Conservation (phyloP, 2,329 filamentous ascomycete species). For the Cadophora luteo-olivacea region DNA sequence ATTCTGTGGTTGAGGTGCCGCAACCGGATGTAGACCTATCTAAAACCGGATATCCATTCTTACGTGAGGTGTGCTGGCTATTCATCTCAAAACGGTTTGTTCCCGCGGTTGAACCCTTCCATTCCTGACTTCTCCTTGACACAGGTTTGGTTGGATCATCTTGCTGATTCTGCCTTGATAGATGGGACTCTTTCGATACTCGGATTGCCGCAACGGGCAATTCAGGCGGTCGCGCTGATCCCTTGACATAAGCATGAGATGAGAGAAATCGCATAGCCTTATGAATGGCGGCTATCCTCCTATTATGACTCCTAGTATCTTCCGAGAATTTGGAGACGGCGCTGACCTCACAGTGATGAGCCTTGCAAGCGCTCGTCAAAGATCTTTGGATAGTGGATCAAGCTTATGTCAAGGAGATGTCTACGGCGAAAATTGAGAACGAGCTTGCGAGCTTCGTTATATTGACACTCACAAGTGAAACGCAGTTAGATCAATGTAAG, state of each 20-base stretch:
- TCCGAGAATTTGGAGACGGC: conserved; percentile 12
- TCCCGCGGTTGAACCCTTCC: background rate
- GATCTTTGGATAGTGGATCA: background rate
- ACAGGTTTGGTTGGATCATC: conserved; percentile 7
- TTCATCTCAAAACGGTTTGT: conserved; percentile 7
- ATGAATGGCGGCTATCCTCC: background rate
- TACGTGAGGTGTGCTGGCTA: conserved; percentile 10
- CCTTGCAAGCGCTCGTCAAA: background rate
- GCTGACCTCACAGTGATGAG: background rate
- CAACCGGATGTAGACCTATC: conserved; percentile 5
- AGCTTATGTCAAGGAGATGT: background rate
- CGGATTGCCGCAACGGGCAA: background rate
- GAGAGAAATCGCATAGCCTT: conserved; percentile 12
- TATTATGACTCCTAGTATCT: background rate
- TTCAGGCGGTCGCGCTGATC: background rate
- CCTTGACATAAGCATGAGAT: conserved; percentile 17
- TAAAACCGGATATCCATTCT: background rate
- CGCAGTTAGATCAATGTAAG: background rate
- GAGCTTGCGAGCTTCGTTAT: background rate
- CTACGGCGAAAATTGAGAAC: background rate
- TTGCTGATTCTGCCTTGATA: conserved; percentile 11
- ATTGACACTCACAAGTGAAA: background rate
- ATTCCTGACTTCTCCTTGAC: background rate
- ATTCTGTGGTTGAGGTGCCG: background rate
- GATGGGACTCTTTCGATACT: conserved; percentile 12